These are phyloP conservation scores for Phytophthora pisi DNA, from an alignment of 352 stramenopile genomes.

Conservation along the genomic window DNA sequence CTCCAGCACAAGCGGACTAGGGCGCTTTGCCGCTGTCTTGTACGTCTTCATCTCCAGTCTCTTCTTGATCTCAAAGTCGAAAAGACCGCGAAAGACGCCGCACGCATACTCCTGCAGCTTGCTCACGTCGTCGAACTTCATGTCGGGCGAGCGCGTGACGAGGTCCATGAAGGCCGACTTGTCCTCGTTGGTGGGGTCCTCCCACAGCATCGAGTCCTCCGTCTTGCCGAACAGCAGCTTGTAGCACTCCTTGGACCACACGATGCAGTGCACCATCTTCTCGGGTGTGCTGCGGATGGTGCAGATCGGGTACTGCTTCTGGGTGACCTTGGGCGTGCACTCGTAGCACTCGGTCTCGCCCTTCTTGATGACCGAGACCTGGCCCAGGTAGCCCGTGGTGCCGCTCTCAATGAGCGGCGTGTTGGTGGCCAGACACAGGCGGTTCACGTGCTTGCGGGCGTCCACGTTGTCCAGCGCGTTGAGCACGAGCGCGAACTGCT, in stretches of 20 bases:
- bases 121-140: conserved; percentile 47
- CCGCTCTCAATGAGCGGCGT: conserved; percentile 96
- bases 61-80: conserved; percentile 96
- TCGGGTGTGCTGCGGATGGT: conserved; percentile 99
- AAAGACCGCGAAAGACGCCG: conserved; percentile 90
- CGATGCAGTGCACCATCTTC: conserved; percentile 99
- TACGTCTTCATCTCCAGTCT: conserved; percentile 96
- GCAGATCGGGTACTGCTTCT: conserved; percentile 99
- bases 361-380: conserved; percentile 98
- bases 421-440: conserved; percentile 94
- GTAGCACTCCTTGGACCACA: conserved; percentile 96
- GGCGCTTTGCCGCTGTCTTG: conserved; percentile 94
- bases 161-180: conserved; percentile 88
- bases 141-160: conserved; percentile 51
- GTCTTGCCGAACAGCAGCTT: conserved; percentile 88
- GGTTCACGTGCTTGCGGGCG: conserved; percentile 98
- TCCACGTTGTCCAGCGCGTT: conserved; percentile 99
- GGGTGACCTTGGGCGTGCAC: conserved; percentile 94
- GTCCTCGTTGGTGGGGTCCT: conserved; percentile 79
- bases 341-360: conserved; percentile 99
- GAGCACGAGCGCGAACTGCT: conserved; percentile 97
- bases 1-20: conserved; percentile 75
- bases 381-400: conserved; percentile 98
- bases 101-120: conserved; percentile 70
- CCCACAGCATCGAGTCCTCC: conserved; percentile 96